Percentiles rank a stretch among this genome's conserved stretches.
phyloP scores from a whole-genome alignment of 192 early-diverging fungal genomes.

The Podila clonocystis region DNA sequence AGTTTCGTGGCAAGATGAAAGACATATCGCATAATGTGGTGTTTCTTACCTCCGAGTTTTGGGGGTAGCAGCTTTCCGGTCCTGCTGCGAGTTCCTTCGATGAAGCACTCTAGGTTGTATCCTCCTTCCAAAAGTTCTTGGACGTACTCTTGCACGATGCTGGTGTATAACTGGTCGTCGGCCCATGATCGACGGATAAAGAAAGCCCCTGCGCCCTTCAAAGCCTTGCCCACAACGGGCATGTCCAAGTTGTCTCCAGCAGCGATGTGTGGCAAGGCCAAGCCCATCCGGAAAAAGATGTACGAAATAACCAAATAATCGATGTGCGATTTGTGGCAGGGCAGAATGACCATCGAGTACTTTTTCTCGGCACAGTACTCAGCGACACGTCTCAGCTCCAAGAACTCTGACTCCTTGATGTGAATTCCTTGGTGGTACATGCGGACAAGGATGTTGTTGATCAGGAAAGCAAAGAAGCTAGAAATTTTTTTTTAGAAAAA shows the following conservation, averaged over 20 bases:
- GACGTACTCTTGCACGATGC: constrained; percentile 80
- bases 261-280: constrained; percentile 83
- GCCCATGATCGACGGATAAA: constrained; percentile 85
- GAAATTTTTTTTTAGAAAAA: constrained; percentile 4
- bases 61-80: constrained; percentile 84
- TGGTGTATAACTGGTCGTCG: constrained; percentile 76
- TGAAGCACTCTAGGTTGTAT: constrained; percentile 85
- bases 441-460: constrained; percentile 79
- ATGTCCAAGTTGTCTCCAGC: constrained; percentile 89
- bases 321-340: constrained; percentile 89
- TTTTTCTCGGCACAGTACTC: constrained; percentile 67
- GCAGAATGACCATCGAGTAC: constrained; percentile 80
- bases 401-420: constrained; percentile 81
- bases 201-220: constrained; percentile 78
- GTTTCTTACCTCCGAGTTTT: constrained; percentile 69
- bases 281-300: constrained; percentile 82
- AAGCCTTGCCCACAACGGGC: constrained; percentile 72
- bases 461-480: constrained; percentile 75
- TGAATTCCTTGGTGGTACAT: constrained; percentile 90
- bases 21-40: neutral
- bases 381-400: constrained; percentile 68
- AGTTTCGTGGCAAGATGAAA: neutral
- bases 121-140: constrained; percentile 75
- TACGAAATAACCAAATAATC: constrained; percentile 87
- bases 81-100: constrained; percentile 85